A percentile compares a stretch with the other conserved stretches of the same genome.
Evolutionary conservation across 768 basidiomycete species (phyloP).

Genomic region (Gloeostereum incarnatum): DNA sequence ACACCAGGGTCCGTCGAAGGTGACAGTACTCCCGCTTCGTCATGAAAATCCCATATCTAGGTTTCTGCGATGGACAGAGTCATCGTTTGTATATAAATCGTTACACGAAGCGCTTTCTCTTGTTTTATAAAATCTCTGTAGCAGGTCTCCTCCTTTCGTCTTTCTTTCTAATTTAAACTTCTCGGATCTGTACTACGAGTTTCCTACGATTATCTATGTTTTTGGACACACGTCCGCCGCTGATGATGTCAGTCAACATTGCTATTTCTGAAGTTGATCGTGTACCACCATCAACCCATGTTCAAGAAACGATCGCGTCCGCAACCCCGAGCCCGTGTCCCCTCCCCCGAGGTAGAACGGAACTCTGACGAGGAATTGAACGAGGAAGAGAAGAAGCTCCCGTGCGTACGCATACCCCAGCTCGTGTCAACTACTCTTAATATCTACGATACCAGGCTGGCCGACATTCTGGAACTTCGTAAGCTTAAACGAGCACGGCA

Average conservation of each 20-base stretch:
- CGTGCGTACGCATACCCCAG: slow-evolving; percentile 29
- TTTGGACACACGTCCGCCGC: too few relatives aligned
- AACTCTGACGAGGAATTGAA: slow-evolving; percentile 30
- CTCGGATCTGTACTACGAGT: too few relatives aligned
- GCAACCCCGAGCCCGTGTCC: slow-evolving; percentile 45
- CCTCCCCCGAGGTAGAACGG: slow-evolving; percentile 28
- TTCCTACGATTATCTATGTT: too few relatives aligned
- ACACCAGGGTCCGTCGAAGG: slow-evolving; percentile 38
- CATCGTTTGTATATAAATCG: too few relatives aligned
- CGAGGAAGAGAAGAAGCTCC: slow-evolving; percentile 35
- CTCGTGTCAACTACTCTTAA: background rate
- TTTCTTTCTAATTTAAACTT: too few relatives aligned
- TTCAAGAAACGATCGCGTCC: slow-evolving; percentile 74
- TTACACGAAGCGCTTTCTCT: too few relatives aligned
- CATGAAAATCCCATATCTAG: background rate
- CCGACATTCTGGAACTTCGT: slow-evolving; percentile 79
- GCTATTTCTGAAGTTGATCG: too few relatives aligned
- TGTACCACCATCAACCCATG: too few relatives aligned
- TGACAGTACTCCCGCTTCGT: slow-evolving; percentile 20
- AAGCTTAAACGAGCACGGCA: slow-evolving; percentile 63
- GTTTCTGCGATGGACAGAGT: too few relatives aligned
- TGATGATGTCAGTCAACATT: too few relatives aligned
- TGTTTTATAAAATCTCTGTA: too few relatives aligned
- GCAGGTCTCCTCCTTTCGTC: too few relatives aligned
- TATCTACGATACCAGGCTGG: slow-evolving; percentile 35